A percentile compares a stretch with the other conserved stretches of the same genome.
phyloP scores from a whole-genome alignment of 2,329 filamentous ascomycete genomes.

The Cercospora berteroae region DNA sequence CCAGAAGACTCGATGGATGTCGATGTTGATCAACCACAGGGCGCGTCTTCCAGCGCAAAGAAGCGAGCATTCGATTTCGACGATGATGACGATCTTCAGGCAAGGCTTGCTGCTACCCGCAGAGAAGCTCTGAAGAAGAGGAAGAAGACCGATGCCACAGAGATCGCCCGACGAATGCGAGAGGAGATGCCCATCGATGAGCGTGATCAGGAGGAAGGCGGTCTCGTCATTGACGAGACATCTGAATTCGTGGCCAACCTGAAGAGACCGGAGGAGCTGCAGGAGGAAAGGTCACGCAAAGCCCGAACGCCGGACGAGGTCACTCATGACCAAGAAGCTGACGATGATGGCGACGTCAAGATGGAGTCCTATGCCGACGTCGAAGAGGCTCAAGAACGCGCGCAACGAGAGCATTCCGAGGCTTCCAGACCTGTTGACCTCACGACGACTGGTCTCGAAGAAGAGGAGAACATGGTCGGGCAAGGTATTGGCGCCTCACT shows the following conservation, averaged over 20 bases:
- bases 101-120: conserved; percentile 78
- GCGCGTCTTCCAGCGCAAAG: conserved; percentile 42
- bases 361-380: conserved; percentile 41
- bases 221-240: conserved; percentile 91
- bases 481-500: conserved; percentile 77
- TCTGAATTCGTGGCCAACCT: conserved; percentile 90
- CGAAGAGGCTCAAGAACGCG: conserved; percentile 50
- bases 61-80: conserved; percentile 64
- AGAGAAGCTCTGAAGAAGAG: conserved; percentile 85
- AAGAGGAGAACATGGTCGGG: conserved; percentile 74
- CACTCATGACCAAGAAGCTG: conserved; percentile 43
- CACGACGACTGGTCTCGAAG: conserved; percentile 72
- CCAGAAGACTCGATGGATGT: conserved; percentile 66
- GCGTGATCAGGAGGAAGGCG: conserved; percentile 55
- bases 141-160: conserved; percentile 81
- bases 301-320: conserved; percentile 29
- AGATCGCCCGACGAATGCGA: conserved; percentile 75
- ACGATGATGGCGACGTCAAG: conserved; percentile 46
- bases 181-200: conserved; percentile 66
- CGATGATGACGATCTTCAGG: conserved; percentile 82
- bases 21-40: conserved; percentile 50
- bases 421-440: conserved; percentile 46
- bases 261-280: conserved; percentile 60
- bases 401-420: conserved; percentile 45
- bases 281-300: conserved; percentile 49